Evolutionary conservation across 495 filamentous ascomycete genomes (phyloP).

Genomic region (Aspergillus ostianus): DNA sequence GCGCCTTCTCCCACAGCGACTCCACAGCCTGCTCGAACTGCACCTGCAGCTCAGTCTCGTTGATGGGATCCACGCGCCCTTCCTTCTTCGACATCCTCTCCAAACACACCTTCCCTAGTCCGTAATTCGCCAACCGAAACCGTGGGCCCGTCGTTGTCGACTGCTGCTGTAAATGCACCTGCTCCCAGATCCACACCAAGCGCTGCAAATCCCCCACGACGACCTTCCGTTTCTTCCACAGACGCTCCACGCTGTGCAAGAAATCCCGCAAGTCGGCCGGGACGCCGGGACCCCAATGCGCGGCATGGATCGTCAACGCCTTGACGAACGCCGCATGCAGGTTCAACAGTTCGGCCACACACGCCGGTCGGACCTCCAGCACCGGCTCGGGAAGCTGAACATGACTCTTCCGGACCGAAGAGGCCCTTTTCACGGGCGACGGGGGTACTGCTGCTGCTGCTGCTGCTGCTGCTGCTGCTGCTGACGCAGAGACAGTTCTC

Average conservation of each 20-base stretch:
- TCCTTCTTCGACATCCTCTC: slow-evolving; percentile 14
- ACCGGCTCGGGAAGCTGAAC: background rate
- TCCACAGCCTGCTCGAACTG: slow-evolving; percentile 39
- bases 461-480: no score
- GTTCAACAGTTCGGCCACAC: slow-evolving; percentile 34
- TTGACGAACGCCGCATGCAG: slow-evolving; percentile 42
- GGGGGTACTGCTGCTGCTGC: background rate
- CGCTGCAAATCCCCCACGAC: slow-evolving; percentile 43
- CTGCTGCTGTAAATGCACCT: slow-evolving; percentile 6
- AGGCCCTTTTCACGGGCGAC: slow-evolving; percentile 32
- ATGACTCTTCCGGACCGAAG: background rate
- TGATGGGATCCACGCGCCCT: slow-evolving; percentile 20
- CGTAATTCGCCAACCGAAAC: slow-evolving; percentile 45
- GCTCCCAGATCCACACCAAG: slow-evolving; percentile 41
- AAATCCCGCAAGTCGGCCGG: slow-evolving; percentile 44
- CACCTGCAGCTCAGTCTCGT: slow-evolving; percentile 35
- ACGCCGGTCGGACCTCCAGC: slow-evolving; percentile 26
- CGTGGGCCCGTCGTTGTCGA: slow-evolving; percentile 9
- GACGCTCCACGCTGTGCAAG: slow-evolving; percentile 36
- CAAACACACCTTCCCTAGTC: slow-evolving; percentile 41
- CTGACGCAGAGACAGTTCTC: slow-evolving; percentile 11
- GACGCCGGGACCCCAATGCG: slow-evolving; percentile 37
- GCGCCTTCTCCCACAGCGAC: slow-evolving; percentile 38
- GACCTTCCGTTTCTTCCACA: slow-evolving; percentile 52
- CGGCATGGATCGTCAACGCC: slow-evolving; percentile 39